Percentiles rank a stretch among this genome's conserved stretches.
Evolutionary conservation across 345 rosid genomes (phyloP).

Genomic region (Euphorbia pulcherrima): DNA sequence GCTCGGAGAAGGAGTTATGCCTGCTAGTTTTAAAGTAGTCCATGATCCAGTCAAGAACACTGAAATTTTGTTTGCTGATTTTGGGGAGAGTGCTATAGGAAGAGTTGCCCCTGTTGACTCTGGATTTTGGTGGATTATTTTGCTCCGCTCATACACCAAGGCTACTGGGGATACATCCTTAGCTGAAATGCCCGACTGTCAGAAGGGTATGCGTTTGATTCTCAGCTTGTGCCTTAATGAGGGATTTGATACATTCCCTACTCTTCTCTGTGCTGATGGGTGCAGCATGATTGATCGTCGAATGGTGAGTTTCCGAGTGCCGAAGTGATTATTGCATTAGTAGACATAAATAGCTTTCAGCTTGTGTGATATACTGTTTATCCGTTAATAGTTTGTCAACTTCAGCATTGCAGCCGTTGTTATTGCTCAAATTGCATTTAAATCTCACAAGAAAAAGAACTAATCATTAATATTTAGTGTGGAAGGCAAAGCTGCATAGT

Average conservation of each 20-base stretch:
- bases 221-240: slow-evolving; percentile 82
- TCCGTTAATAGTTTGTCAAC: neutral
- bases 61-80: slow-evolving; percentile 86
- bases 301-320: slow-evolving; percentile 56
- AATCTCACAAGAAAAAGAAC: neutral
- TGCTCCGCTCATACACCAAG: slow-evolving; percentile 87
- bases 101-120: slow-evolving; percentile 98
- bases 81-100: slow-evolving; percentile 96
- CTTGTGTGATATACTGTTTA: neutral
- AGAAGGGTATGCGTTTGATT: slow-evolving; percentile 94
- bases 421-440: neutral
- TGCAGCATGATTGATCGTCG: slow-evolving; percentile 99
- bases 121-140: slow-evolving; percentile 96
- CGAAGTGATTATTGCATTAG: neutral
- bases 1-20: slow-evolving; percentile 98
- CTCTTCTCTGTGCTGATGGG: slow-evolving; percentile 95
- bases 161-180: slow-evolving; percentile 80
- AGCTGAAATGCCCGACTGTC: slow-evolving; percentile 89
- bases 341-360: neutral
- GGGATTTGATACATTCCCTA: slow-evolving; percentile 95
- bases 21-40: slow-evolving; percentile 92
- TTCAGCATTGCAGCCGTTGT: neutral
- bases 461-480: neutral
- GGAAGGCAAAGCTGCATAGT: neutral
- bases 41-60: slow-evolving; percentile 80